phyloP scores from a whole-genome alignment of 2,329 filamentous ascomycete genomes.

The Diaporthe eres region DNA sequence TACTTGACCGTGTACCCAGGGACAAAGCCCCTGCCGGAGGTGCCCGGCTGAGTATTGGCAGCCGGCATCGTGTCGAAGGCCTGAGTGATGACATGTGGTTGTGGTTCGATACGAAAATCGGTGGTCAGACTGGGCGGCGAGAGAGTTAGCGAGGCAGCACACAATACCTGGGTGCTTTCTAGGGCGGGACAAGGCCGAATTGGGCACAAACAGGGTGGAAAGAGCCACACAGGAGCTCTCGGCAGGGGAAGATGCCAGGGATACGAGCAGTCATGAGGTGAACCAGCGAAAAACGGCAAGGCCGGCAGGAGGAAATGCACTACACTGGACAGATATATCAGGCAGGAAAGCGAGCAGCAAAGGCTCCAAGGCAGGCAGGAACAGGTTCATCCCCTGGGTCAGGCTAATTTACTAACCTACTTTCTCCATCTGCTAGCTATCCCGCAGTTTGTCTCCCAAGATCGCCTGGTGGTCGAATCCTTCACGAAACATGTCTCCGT shows the following conservation, averaged over 20 bases:
- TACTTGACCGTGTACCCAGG: conserved; percentile 24
- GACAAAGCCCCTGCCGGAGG: conserved; percentile 26
- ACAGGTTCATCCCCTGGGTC: not conserved
- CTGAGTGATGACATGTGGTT: conserved; percentile 1
- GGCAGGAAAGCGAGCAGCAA: not conserved
- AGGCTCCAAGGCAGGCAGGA: not conserved
- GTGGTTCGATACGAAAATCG: not conserved
- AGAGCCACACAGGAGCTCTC: not conserved
- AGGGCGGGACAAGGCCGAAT: not conserved
- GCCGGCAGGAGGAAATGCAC: not conserved
- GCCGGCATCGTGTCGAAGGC: conserved; percentile 5
- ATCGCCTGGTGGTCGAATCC: not conserved
- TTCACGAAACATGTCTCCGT: conserved; percentile 17
- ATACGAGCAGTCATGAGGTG: not conserved
- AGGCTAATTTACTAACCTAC: not conserved
- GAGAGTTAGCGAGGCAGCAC: conserved; percentile 3
- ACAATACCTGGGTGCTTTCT: not conserved
- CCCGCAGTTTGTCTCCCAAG: conserved; percentile 19
- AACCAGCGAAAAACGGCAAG: not conserved
- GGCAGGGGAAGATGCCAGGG: not conserved
- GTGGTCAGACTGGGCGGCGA: not conserved
- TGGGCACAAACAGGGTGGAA: not conserved
- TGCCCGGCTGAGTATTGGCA: not conserved
- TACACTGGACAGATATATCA: not conserved
- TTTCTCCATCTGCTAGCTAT: conserved; percentile 8